phyloP scores from a whole-genome alignment of 805 yeast species.

The Metschnikowia matae region DNA sequence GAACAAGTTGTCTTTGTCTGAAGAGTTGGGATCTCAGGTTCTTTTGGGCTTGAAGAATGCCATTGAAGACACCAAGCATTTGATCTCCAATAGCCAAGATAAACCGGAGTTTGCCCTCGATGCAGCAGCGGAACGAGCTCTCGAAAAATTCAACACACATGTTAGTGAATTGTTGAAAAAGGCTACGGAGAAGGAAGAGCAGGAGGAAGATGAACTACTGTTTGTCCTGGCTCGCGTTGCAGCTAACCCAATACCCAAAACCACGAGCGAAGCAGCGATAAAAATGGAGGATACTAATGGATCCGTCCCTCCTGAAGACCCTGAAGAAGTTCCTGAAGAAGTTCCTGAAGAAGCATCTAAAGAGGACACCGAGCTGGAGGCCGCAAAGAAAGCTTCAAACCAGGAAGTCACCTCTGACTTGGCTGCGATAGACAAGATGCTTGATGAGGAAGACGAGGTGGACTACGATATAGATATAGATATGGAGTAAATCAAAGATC shows the following conservation, averaged over 20 bases:
- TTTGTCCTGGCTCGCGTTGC: conserved; percentile 1
- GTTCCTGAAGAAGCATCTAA: background rate
- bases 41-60: conserved; percentile 33
- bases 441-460: conserved; percentile 37
- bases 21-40: conserved; percentile 25
- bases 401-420: conserved; percentile 13
- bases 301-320: background rate
- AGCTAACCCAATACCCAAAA: background rate
- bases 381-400: background rate
- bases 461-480: conserved; percentile 33
- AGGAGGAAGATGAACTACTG: conserved; percentile 5
- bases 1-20: conserved; percentile 39
- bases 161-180: conserved; percentile 23
- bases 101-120: conserved; percentile 33
- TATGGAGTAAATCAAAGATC: background rate
- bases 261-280: background rate
- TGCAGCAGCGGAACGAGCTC: conserved; percentile 24
- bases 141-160: conserved; percentile 28
- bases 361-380: background rate
- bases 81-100: conserved; percentile 21
- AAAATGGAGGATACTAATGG: background rate
- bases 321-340: background rate
- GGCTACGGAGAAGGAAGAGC: conserved; percentile 22
- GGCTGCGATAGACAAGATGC: conserved; percentile 30
- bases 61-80: conserved; percentile 28